Evolutionary conservation across 2,329 filamentous ascomycete species (phyloP).

Genomic region (Endocalyx cinctus): DNA sequence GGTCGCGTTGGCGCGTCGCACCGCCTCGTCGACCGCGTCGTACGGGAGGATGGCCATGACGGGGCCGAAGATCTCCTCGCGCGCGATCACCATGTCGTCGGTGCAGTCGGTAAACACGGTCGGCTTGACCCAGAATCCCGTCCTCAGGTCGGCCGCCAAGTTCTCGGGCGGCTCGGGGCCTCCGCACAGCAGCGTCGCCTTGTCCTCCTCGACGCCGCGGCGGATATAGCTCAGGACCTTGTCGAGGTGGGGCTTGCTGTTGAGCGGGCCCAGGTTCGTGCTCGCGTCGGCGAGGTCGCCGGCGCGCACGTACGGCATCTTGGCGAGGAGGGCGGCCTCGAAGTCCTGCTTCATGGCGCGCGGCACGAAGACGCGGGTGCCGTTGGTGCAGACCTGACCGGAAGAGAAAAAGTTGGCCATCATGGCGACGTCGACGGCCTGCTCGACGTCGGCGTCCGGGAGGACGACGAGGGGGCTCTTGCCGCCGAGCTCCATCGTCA

Average conservation of each 20-base stretch:
- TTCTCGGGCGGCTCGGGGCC: conserved; percentile 55
- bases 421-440: conserved; percentile 85
- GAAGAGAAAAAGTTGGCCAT: conserved; percentile 92
- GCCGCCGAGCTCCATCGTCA: conserved; percentile 88
- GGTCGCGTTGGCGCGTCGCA: conserved; percentile 71
- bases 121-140: conserved; percentile 80
- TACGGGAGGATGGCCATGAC: conserved; percentile 81
- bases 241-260: conserved; percentile 66
- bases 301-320: conserved; percentile 65
- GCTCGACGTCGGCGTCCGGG: conserved; percentile 71
- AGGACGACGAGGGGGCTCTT: conserved; percentile 79
- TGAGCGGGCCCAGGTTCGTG: conserved; percentile 82
- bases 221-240: conserved; percentile 76
- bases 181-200: conserved; percentile 69
- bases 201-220: conserved; percentile 69
- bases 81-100: conserved; percentile 73
- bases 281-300: conserved; percentile 66
- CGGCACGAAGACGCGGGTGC: conserved; percentile 81
- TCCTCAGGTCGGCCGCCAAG: conserved; percentile 43
- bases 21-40: conserved; percentile 62
- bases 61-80: conserved; percentile 85
- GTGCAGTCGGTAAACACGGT: conserved; percentile 84
- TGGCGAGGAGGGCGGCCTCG: conserved; percentile 63
- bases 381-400: conserved; percentile 90
- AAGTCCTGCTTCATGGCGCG: conserved; percentile 60